Evolutionary conservation across 2,329 filamentous ascomycete genomes (phyloP).

Genomic region (Paramyrothecium sp.): DNA sequence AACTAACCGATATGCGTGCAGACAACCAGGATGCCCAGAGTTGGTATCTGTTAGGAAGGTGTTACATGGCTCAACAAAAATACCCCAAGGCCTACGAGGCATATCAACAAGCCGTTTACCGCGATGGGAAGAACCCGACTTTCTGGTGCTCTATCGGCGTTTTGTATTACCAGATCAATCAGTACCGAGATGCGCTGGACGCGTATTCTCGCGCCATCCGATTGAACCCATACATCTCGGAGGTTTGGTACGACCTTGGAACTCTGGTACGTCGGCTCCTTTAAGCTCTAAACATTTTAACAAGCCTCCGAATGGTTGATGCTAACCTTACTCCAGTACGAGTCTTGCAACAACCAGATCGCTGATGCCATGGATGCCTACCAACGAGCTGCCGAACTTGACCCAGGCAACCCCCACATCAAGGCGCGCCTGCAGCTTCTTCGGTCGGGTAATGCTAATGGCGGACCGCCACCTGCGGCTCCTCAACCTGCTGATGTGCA

Average conservation of each 20-base stretch:
- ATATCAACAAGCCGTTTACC: constrained; percentile 97
- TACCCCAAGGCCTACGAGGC: constrained; percentile 98
- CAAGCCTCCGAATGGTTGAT: background rate
- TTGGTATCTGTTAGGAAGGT: constrained; percentile 96
- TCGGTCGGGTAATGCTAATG: constrained; percentile 74
- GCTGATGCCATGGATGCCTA: constrained; percentile 95
- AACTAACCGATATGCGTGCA: constrained; percentile 36
- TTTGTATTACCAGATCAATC: constrained; percentile 98
- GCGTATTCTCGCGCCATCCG: constrained; percentile 96
- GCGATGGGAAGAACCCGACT: constrained; percentile 94
- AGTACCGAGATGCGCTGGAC: constrained; percentile 96
- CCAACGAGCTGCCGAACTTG: constrained; percentile 88
- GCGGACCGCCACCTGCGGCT: constrained; percentile 69
- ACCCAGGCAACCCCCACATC: constrained; percentile 91
- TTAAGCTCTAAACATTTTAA: background rate
- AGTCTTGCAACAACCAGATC: constrained; percentile 98
- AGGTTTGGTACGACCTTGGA: constrained; percentile 98
- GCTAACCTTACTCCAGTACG: constrained; percentile 63
- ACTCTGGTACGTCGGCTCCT: constrained; percentile 70
- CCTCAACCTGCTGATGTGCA: constrained; percentile 96
- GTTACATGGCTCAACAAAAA: constrained; percentile 99
- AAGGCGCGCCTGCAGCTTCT: constrained; percentile 90
- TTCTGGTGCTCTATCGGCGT: constrained; percentile 99
- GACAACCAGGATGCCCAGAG: constrained; percentile 95
- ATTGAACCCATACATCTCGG: constrained; percentile 95